Conservation (phyloP, 2,329 filamentous ascomycete genomes). For the Sclerotinia nivalis region DNA sequence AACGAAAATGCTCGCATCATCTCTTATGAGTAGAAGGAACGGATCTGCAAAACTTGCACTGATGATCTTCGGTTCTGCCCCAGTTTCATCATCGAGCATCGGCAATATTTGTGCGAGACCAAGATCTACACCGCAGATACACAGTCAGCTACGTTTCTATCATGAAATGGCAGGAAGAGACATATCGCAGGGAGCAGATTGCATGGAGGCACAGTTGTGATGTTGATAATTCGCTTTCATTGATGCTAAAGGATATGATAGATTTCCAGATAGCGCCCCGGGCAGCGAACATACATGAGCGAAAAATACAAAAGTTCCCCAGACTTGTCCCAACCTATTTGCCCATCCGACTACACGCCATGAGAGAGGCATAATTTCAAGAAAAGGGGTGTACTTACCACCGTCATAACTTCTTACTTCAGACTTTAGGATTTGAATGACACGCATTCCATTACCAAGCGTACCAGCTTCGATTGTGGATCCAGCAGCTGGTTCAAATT, state of each 20-base stretch:
- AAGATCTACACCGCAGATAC: slow-evolving; percentile 59
- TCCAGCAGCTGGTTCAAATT: slow-evolving; percentile 89
- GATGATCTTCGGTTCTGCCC: slow-evolving; percentile 74
- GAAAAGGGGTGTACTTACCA: slow-evolving; percentile 56
- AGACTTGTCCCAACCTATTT: slow-evolving; percentile 8
- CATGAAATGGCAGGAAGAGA: slow-evolving; percentile 21
- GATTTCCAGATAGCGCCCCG: slow-evolving; percentile 41
- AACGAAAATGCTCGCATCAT: slow-evolving; percentile 78
- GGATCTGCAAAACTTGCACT: slow-evolving; percentile 85
- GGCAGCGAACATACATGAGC: slow-evolving; percentile 32
- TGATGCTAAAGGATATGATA: slow-evolving; percentile 45
- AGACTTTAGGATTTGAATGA: slow-evolving; percentile 83
- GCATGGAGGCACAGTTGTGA: slow-evolving; percentile 36
- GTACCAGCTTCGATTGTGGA: slow-evolving; percentile 83
- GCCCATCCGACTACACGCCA: slow-evolving; percentile 6
- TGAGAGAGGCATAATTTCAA: slow-evolving; percentile 26
- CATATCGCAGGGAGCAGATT: slow-evolving; percentile 32
- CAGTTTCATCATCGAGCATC: slow-evolving; percentile 88
- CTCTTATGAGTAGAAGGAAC: slow-evolving; percentile 78
- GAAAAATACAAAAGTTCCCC: slow-evolving; percentile 20
- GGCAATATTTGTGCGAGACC: slow-evolving; percentile 88
- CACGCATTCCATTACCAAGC: slow-evolving; percentile 75
- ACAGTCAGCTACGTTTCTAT: slow-evolving; percentile 27
- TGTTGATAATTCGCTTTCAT: slow-evolving; percentile 43
- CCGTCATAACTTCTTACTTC: slow-evolving; percentile 91